Conservation (phyloP, 345 rosid species). For the Microthlaspi erraticum region DNA sequence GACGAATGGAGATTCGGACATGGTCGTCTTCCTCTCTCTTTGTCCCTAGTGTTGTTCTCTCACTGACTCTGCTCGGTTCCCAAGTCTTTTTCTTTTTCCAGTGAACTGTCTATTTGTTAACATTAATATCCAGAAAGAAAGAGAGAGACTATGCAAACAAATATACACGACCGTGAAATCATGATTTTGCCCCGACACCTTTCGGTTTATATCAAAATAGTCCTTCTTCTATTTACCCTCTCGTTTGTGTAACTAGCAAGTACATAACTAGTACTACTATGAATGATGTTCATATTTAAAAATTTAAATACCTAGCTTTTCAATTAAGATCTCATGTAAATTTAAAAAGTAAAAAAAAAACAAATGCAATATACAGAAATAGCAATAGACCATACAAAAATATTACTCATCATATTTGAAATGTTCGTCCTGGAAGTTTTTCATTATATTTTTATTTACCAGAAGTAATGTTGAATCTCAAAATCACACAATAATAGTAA, state of each 20-base stretch:
- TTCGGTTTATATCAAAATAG: conserved; percentile 21
- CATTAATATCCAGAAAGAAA: conserved; percentile 40
- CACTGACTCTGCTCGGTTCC: conserved; percentile 47
- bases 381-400: no score
- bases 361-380: no score
- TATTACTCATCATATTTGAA: no score
- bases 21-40: conserved; percentile 35
- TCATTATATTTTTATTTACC: no score
- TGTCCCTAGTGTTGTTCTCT: conserved; percentile 43
- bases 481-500: no score
- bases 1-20: conserved; percentile 32
- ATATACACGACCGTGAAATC: not conserved
- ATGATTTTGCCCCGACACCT: conserved; percentile 30
- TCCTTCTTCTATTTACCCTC: conserved; percentile 18
- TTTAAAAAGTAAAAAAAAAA: no score
- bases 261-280: no score
- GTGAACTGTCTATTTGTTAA: conserved; percentile 44
- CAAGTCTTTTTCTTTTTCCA: conserved; percentile 34
- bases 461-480: no score
- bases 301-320: not conserved
- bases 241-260: no score
- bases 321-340: not conserved
- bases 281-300: not conserved
- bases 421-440: no score
- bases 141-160: conserved; percentile 2